Percentiles rank a stretch among this genome's conserved stretches.
phyloP scores from a whole-genome alignment of 78 protist species.

The Polysphondylium violaceum region DNA sequence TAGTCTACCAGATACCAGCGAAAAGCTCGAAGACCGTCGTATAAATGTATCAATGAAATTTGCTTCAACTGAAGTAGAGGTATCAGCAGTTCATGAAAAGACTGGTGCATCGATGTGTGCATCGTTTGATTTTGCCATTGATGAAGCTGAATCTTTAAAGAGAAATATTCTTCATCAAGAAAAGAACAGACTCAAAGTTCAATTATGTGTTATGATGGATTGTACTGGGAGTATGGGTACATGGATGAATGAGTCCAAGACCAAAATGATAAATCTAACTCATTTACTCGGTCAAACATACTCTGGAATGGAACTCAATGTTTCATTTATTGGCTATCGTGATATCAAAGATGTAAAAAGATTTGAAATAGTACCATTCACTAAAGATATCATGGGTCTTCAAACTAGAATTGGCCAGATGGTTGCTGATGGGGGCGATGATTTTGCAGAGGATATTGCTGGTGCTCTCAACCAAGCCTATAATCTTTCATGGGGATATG shows the following conservation, averaged over 20 bases:
- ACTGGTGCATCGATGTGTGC: neutral
- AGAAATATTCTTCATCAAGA: slow-evolving; percentile 1
- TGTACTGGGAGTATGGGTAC: neutral
- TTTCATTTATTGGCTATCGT: slow-evolving; percentile 5
- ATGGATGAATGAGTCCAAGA: neutral
- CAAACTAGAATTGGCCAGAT: too few species aligned
- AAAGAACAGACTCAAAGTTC: slow-evolving; percentile 6
- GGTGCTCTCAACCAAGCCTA: neutral
- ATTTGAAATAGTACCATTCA: slow-evolving; percentile 4
- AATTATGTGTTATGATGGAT: slow-evolving; percentile 7
- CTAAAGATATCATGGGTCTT: neutral
- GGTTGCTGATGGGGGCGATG: slow-evolving; percentile 1
- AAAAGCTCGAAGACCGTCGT: neutral
- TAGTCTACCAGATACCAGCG: neutral
- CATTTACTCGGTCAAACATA: neutral
- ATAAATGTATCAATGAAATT: neutral
- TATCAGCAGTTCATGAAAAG: neutral
- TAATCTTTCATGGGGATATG: neutral
- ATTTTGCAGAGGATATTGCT: slow-evolving; percentile 6
- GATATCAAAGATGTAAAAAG: neutral
- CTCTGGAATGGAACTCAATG: neutral
- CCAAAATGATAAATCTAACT: neutral
- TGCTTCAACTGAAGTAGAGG: slow-evolving; percentile 1
- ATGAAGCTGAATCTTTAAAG: neutral
- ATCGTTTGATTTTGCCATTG: neutral